Base-by-base conservation (phyloP, 2,329 filamentous ascomycete genomes). In the Alternaria triticimaculans region DNA sequence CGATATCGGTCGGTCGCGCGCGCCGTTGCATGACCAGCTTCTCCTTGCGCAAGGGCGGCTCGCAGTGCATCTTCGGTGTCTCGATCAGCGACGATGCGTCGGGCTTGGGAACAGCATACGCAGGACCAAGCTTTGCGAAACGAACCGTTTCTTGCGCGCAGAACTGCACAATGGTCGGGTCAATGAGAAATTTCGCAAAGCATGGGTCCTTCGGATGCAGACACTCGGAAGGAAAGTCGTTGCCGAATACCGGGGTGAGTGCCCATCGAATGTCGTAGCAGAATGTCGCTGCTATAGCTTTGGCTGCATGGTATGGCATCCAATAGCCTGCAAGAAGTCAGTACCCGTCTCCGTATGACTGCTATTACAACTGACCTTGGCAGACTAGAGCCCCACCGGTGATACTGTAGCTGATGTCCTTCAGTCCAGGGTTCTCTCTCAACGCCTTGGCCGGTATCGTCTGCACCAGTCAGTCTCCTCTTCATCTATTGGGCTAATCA, bases 351-450 rank as follows among this genome's bases (percentile, higher is more conserved):
- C 21, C 30, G 1, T 10, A 20, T n/a, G 9, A 5, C 2, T 37
- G 3, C 7, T 4, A 43, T n/a, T 6, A 45, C 23, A 11, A 69
- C 72, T 62, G n/a, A 77, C 75, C 75, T 89, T 99, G 96, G 56
- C 94, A 95, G 64, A 89, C 89, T 61, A 98, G 89, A 28, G 94
- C 90, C 7, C 96, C 96, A 25, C 96, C 96, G 1, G 96, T 99
- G 77, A 98, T 97, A 80, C 93, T 97, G 78, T 97, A 92, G 26
- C 92, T 93, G 65, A 98, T 92, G n/a, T 96, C 91, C 69, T 90
- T 89, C 33, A 99, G 87, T 6, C 95, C 94, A 0, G 89, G 88
- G 72, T 97, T 98, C 58, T 79, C 60, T 33, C 69, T 74, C 25
- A 81, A 82, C 82, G 96, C 93, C 80, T 95, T 96, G 8, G 91